Evolutionary conservation across 805 yeast species (phyloP).

Genomic region (Wickerhamiella musiphila): DNA sequence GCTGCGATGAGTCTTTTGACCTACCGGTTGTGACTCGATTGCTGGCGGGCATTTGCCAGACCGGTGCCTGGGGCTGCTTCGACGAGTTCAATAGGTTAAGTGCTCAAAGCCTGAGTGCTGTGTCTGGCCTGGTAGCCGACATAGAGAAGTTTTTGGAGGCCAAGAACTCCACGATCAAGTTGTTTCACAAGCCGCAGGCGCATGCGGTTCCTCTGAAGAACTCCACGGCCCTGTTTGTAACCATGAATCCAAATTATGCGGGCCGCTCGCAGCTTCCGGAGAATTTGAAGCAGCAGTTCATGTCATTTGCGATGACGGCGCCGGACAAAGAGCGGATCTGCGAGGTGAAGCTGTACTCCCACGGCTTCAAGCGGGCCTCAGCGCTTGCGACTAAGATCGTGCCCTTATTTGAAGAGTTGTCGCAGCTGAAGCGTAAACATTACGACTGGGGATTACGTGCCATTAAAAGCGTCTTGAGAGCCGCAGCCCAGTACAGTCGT

Average conservation of each 20-base stretch:
- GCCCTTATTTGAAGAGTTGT: conserved; percentile 34
- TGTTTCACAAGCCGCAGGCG: conserved; percentile 12
- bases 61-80: conserved; percentile 92
- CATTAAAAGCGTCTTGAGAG: conserved; percentile 44
- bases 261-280: conserved; percentile 78
- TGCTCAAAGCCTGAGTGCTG: conserved; percentile 58
- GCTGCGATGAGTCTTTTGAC: conserved; percentile 84
- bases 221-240: conserved; percentile 53
- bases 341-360: conserved; percentile 52
- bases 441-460: conserved; percentile 87
- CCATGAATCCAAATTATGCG: conserved; percentile 78
- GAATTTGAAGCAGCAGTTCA: conserved; percentile 60
- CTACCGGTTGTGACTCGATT: conserved; percentile 62
- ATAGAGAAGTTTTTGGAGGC: conserved; percentile 39
- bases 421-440: conserved; percentile 33
- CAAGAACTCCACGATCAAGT: conserved; percentile 9
- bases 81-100: conserved; percentile 83
- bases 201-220: conserved; percentile 10
- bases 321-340: conserved; percentile 60
- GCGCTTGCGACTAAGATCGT: conserved; percentile 33
- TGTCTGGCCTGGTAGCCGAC: conserved; percentile 59
- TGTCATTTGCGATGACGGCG: conserved; percentile 52
- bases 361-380: conserved; percentile 41
- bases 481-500: conserved; percentile 35
- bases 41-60: conserved; percentile 56